These are phyloP conservation scores for Tephrocybe rancida DNA, from an alignment of 768 basidiomycete genomes.

Conservation along the genomic window DNA sequence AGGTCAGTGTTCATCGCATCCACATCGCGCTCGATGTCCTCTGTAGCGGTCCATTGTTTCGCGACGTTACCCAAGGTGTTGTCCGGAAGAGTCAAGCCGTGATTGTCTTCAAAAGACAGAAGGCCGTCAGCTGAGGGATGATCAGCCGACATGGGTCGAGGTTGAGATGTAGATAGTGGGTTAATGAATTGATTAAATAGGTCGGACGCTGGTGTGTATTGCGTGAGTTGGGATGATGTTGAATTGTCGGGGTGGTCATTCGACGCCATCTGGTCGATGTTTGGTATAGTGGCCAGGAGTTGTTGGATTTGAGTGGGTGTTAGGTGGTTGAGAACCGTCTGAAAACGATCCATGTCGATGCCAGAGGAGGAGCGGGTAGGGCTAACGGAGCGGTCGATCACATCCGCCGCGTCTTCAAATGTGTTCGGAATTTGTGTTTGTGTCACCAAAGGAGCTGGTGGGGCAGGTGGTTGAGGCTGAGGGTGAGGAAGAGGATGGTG, in stretches of 20 bases:
- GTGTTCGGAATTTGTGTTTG: background rate
- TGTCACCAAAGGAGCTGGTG: too few species aligned
- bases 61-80: background rate
- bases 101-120: conserved; percentile 31
- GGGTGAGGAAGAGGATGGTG: background rate
- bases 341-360: conserved; percentile 39
- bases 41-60: conserved; percentile 51
- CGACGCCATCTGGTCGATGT: conserved; percentile 27
- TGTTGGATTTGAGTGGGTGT: conserved; percentile 61
- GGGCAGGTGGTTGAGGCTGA: conserved; percentile 4
- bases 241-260: conserved; percentile 15
- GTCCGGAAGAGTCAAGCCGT: conserved; percentile 5
- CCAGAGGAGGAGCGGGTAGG: conserved; percentile 21
- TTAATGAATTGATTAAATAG: conserved; percentile 30
- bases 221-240: conserved; percentile 28
- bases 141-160: too few species aligned
- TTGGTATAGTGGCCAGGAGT: too few species aligned
- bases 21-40: conserved; percentile 74
- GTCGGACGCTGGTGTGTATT: conserved; percentile 35
- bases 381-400: conserved; percentile 25
- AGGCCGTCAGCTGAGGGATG: conserved; percentile 32
- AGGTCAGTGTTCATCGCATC: conserved; percentile 69
- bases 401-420: conserved; percentile 1
- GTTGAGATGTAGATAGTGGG: conserved; percentile 9
- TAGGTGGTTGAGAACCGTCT: conserved; percentile 52